These are phyloP conservation scores for Rhynchosporium secalis DNA, from an alignment of 2,329 filamentous ascomycete species.

Conservation along the genomic window DNA sequence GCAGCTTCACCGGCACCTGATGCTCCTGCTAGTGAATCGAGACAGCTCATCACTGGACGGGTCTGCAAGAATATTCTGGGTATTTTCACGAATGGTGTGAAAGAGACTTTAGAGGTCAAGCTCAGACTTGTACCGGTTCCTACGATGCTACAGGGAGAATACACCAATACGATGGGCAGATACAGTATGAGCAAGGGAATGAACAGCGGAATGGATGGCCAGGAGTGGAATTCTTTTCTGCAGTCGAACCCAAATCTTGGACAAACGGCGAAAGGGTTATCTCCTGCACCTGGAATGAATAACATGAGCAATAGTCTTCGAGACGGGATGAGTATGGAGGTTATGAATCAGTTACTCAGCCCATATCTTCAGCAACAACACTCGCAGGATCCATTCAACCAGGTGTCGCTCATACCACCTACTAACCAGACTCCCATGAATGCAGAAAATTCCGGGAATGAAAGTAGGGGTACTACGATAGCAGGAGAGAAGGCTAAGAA, in stretches of 20 bases:
- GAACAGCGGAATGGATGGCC: constrained; percentile 63
- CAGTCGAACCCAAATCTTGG: constrained; percentile 63
- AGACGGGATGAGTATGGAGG: constrained; percentile 39
- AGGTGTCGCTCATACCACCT: neutral
- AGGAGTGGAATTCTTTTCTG: constrained; percentile 77
- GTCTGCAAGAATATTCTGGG: constrained; percentile 85
- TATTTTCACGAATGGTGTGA: constrained; percentile 78
- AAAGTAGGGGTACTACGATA: constrained; percentile 20
- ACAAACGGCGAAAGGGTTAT: constrained; percentile 39
- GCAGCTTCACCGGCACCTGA: constrained; percentile 54
- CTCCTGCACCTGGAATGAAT: constrained; percentile 19
- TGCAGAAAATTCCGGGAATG: constrained; percentile 23
- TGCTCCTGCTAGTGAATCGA: constrained; percentile 58
- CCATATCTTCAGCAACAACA: constrained; percentile 34
- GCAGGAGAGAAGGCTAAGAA: constrained; percentile 28
- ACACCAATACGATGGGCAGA: constrained; percentile 59
- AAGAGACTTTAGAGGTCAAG: constrained; percentile 91
- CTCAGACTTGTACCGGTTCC: constrained; percentile 79
- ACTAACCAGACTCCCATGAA: neutral
- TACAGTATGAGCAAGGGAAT: constrained; percentile 58
- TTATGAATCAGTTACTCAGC: constrained; percentile 44
- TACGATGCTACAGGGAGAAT: constrained; percentile 57
- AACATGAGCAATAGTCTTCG: constrained; percentile 20
- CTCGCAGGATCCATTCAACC: constrained; percentile 27
- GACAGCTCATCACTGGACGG: constrained; percentile 79